Base-by-base conservation (phyloP, 164 flowering plant species). In the Chimonanthus praecox region DNA sequence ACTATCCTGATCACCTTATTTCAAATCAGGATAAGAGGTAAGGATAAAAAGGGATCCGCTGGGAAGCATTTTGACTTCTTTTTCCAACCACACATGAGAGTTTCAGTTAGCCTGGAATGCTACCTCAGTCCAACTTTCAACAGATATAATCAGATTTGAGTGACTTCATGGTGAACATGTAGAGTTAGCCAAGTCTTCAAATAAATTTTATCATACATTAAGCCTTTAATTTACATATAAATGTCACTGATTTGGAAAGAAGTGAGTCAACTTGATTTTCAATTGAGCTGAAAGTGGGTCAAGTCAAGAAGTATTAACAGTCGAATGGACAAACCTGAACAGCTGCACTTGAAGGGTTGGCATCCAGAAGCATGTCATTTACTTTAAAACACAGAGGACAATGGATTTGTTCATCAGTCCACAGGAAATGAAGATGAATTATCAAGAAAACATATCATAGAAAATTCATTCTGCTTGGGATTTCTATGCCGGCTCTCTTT, bases 381-480 rank as follows among this genome's bases (percentile, higher is more conserved):
- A 54, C 60, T 54, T 15, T 13, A 11, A 33, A 33, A 33, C 33
- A 33, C 33, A 33, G 33, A 33, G 33, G 33, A 33, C 33, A 33
- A 33, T 33, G 33, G 33, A 33, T 33, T 33, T 33, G 33, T 33
- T 33, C 33, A 33, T 33, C 33, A 33, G 33, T 33, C 33, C 33
- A 33, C 33, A 33, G 33, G 33, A 33, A 33, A 33, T 33, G 33
- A 33, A 33, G 33, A 33, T 33, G 33, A 33, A 33, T 54, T 54
- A 54, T n/a, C 60, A 54, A 10, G 16, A 54, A 47, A 43, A 45
- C n/a, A 49, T 50, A 50, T 85, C 80, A 83, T 51, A 89, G 48
- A 47, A 93, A 11, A 49, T 89, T 91, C 98, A 91, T 94, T 82
- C 88, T 85, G 76, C 58, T 78, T 11, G 94, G 91, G 54, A 94